These are phyloP conservation scores for Phialophora expanda DNA, from an alignment of 2,329 filamentous ascomycete genomes.

Conservation along the genomic window DNA sequence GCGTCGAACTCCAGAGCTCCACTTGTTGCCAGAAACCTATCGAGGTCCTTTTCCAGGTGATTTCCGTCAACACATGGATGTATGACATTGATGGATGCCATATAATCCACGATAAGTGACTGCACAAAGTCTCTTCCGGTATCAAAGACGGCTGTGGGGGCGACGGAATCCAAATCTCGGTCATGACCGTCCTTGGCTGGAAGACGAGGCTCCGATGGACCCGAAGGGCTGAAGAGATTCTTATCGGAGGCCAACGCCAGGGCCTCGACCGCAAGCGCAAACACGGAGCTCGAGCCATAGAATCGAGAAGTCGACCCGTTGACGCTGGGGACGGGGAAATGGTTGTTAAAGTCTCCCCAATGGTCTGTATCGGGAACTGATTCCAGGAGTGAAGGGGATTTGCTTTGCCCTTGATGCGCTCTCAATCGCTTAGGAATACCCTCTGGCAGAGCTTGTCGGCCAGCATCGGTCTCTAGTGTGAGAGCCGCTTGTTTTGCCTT, in stretches of 20 bases:
- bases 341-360: conserved; percentile 2
- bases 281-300: conserved; percentile 19
- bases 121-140: background rate
- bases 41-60: background rate
- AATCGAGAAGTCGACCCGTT: conserved; percentile 13
- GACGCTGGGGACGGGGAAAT: conserved; percentile 15
- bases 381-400: background rate
- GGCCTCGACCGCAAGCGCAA: conserved; percentile 14
- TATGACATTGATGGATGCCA: background rate
- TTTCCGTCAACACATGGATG: background rate
- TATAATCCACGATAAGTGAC: background rate
- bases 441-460: conserved; percentile 1
- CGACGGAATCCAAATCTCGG: conserved; percentile 16
- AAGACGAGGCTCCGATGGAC: conserved; percentile 5
- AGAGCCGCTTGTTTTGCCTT: conserved; percentile 11
- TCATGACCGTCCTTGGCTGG: conserved; percentile 9
- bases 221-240: conserved; percentile 8
- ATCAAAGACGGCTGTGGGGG: conserved; percentile 16
- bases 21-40: conserved; percentile 7
- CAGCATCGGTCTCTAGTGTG: conserved; percentile 5
- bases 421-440: background rate
- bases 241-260: conserved; percentile 12
- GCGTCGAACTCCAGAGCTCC: conserved; percentile 7
- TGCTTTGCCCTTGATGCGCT: background rate
- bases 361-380: background rate